A percentile compares a stretch with the other conserved stretches of the same genome.
phyloP scores from a whole-genome alignment of 2,329 filamentous ascomycete genomes.

The Aspergillus flavus region DNA sequence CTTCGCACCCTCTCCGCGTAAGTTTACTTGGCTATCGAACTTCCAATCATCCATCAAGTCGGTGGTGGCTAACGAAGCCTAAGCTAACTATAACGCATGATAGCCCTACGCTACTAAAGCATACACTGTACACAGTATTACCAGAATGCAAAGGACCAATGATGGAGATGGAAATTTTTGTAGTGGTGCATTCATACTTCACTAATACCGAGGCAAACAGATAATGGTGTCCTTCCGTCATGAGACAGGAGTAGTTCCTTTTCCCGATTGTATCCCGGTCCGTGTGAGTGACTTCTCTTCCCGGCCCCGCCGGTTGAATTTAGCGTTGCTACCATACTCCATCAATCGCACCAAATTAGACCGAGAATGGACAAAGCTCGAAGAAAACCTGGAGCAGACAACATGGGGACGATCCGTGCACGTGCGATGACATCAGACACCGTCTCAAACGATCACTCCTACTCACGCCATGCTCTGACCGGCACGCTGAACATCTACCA shows the following conservation, averaged over 20 bases:
- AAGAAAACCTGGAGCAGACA: neutral
- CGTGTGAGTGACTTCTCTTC: neutral
- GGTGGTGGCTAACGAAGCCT: neutral
- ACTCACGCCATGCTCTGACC: constrained; percentile 5
- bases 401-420: neutral
- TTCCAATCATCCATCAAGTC: neutral
- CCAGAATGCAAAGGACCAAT: neutral
- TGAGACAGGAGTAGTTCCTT: neutral
- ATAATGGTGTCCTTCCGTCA: neutral
- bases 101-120: neutral
- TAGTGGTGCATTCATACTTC: neutral
- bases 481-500: neutral
- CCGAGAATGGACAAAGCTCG: neutral
- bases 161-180: neutral
- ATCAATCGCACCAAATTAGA: neutral
- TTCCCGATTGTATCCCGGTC: constrained; percentile 1
- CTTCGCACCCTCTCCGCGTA: neutral
- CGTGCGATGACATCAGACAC: constrained; percentile 7
- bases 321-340: constrained; percentile 1
- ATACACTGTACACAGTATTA: neutral
- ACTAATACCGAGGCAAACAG: neutral
- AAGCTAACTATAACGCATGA: neutral
- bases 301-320: neutral
- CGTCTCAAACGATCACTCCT: constrained; percentile 8
- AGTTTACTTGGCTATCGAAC: neutral